phyloP scores from a whole-genome alignment of 176 grass and related monocot genomes.

The Bonia amplexicaulis region DNA sequence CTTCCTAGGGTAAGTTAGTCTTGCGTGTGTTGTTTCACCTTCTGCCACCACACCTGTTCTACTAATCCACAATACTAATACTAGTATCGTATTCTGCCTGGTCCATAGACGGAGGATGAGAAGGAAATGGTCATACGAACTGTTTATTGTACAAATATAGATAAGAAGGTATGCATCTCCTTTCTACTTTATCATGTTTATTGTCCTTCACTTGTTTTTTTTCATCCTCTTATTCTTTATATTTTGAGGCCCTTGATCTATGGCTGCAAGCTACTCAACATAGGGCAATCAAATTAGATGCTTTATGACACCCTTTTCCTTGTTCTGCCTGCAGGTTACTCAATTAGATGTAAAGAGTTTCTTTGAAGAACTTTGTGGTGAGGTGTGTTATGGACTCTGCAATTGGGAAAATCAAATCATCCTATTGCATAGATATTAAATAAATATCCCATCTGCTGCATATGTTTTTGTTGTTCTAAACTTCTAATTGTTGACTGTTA shows the following conservation, averaged over 20 bases:
- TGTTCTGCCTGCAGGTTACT: conserved; percentile 49
- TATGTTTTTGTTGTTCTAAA: background rate
- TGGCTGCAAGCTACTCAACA: background rate
- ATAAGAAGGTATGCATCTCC: conserved; percentile 64
- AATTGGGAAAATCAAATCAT: background rate
- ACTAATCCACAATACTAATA: conserved; percentile 21
- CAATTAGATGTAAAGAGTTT: conserved; percentile 83
- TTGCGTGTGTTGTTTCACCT: background rate
- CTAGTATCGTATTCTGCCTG: conserved; percentile 17
- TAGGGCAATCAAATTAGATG: conserved; percentile 12
- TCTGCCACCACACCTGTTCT: background rate
- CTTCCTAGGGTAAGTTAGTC: conserved; percentile 63
- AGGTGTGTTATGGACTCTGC: conserved; percentile 45
- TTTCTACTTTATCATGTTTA: background rate
- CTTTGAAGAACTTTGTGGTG: conserved; percentile 80
- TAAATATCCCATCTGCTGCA: background rate
- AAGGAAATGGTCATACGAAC: conserved; percentile 95
- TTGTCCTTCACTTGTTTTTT: conserved; percentile 2
- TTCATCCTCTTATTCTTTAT: background rate
- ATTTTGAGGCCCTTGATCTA: conserved; percentile 14
- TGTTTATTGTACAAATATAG: conserved; percentile 99
- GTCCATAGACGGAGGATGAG: conserved; percentile 68
- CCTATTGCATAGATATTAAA: background rate
- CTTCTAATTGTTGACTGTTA: background rate
- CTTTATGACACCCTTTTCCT: background rate